Percentiles rank a stretch among this genome's conserved stretches.
These are phyloP conservation scores for Talaromyces sp. DNA, from an alignment of 2,329 filamentous ascomycete genomes.

Conservation along the genomic window DNA sequence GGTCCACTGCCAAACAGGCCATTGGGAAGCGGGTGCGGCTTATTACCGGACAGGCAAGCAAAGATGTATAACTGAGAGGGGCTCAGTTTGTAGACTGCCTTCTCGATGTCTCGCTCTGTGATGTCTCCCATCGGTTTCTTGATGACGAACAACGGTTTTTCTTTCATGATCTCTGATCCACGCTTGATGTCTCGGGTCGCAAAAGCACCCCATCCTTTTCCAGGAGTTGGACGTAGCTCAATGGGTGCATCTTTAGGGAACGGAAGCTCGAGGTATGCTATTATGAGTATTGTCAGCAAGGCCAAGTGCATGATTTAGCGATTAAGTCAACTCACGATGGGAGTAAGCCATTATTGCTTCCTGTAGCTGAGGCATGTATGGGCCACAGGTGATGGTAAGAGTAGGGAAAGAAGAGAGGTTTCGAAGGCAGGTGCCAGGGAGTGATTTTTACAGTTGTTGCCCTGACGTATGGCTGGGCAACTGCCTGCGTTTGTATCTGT, in stretches of 20 bases:
- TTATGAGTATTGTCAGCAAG: background rate
- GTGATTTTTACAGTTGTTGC: background rate
- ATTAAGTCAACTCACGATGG: background rate
- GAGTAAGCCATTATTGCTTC: background rate
- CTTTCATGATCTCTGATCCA: background rate
- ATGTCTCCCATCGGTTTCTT: background rate
- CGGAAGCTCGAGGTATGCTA: slow-evolving; percentile 13
- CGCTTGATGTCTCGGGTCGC: slow-evolving; percentile 2
- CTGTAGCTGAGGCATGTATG: background rate
- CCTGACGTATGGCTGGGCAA: too few relatives aligned
- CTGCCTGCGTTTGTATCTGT: too few relatives aligned
- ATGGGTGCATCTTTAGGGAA: slow-evolving; percentile 13
- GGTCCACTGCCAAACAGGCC: background rate
- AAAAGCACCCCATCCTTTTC: slow-evolving; percentile 10
- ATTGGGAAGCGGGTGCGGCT: background rate
- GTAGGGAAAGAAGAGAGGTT: background rate
- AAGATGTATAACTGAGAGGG: background rate
- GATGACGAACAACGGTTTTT: background rate
- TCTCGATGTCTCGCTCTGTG: background rate
- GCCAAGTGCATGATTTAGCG: too few relatives aligned
- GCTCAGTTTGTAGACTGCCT: background rate
- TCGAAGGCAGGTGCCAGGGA: background rate
- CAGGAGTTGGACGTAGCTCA: slow-evolving; percentile 10
- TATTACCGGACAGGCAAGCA: background rate
- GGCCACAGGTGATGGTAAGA: background rate